Base-by-base conservation (phyloP, 2,329 filamentous ascomycete genomes). In the Talaromyces sp. region DNA sequence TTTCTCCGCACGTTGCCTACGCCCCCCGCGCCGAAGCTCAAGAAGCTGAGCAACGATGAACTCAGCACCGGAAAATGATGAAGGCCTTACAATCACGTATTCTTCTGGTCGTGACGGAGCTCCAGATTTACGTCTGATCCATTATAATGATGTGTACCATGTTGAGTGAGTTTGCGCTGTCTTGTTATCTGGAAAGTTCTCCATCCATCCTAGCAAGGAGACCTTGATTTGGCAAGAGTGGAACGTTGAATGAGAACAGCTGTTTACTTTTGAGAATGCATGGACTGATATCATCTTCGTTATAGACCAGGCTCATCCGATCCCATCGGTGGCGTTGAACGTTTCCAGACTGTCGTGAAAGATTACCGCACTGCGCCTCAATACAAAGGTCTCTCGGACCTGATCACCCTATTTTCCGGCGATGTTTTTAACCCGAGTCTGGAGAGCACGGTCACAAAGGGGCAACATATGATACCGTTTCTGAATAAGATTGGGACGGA, bases 91-190 rank as follows among this genome's bases (percentile, higher is more conserved):
- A 66, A 75, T 81, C 68, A 82, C 77, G 31, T 76, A 80, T 70
- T 74, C 79, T 33, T 78, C 79, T 69, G 76, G 76, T 52, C 76
- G 80, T 37, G 74, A 75, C 63, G 79, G 79, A 52, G 75, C 82
- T 49, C 90, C 92, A 52, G 90, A 92, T 74, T 80, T 97, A 60
- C 88, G 93, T n/a, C 79, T 97, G 63, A 76, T 96, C 37, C 93
- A 97, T 80, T 97, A 90, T 83, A 97, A 97, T 78, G 93, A 97
- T 79, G 93, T 97, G 66, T 97, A 97, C 77, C 93, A 97, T 72
- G 86, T 97, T 62, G 92, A 96, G 77, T 81, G 76, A 66, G 74
- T 39, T 45, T 24, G 22, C 31, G 14, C 52, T 9, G 19, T 39
- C n/a, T 22, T 22, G 22, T 22, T 22, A 7, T 33, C 4, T 24